These are phyloP conservation scores for Candida chilensis DNA, from an alignment of 805 yeast species.

Conservation along the genomic window DNA sequence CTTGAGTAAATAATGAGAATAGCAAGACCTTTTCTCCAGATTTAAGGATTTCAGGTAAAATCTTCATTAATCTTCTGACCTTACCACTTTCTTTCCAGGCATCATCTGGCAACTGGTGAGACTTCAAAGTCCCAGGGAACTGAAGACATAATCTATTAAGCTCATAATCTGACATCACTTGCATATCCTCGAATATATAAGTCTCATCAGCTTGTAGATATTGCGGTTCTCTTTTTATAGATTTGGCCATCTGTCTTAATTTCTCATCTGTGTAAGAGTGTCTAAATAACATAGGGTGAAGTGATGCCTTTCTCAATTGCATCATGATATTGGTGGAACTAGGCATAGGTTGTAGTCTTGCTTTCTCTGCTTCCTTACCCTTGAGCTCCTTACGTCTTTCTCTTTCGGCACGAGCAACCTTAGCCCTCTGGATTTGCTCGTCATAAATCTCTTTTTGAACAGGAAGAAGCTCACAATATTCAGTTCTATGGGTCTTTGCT, in stretches of 20 bases:
- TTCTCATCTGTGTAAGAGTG: conserved; percentile 44
- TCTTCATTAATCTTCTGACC: conserved; percentile 41
- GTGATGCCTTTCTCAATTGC: conserved; percentile 85
- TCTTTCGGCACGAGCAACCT: conserved; percentile 28
- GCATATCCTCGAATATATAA: conserved; percentile 89
- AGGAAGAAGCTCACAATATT: conserved; percentile 53
- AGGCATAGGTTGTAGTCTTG: conserved; percentile 22
- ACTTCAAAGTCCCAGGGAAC: conserved; percentile 57
- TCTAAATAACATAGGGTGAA: conserved; percentile 87
- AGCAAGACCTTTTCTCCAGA: conserved; percentile 62
- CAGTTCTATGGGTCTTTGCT: conserved; percentile 54
- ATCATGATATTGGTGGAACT: conserved; percentile 67
- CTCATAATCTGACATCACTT: conserved; percentile 89
- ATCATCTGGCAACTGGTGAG: conserved; percentile 42
- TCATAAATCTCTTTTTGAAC: conserved; percentile 54
- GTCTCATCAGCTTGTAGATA: conserved; percentile 65
- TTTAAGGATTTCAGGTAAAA: conserved; percentile 48
- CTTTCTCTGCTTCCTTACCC: conserved; percentile 22
- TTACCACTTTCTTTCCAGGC: conserved; percentile 72
- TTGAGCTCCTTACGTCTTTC: conserved; percentile 28
- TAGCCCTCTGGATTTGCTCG: conserved; percentile 39
- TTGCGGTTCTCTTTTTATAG: conserved; percentile 72
- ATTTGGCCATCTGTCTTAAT: conserved; percentile 60
- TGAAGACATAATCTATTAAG: conserved; percentile 63
- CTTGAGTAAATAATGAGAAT: conserved; percentile 89